These are phyloP conservation scores for Leishmania tropica DNA, from an alignment of 208 protist species.

Conservation along the genomic window DNA sequence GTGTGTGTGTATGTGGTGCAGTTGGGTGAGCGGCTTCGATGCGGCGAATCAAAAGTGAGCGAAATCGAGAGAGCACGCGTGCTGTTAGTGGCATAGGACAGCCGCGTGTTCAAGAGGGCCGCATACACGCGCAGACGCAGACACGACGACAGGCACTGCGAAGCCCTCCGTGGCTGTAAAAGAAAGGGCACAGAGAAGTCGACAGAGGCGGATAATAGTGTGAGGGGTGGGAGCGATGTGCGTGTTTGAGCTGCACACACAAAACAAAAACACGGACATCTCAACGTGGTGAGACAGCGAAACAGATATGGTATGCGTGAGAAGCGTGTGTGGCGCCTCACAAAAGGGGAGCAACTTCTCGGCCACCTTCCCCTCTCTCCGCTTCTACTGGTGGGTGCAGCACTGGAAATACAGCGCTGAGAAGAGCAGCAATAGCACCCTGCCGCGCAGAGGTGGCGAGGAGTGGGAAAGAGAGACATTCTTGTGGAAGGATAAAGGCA, in stretches of 20 bases:
- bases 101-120: slow-evolving; percentile 25
- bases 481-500: not conserved
- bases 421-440: not conserved
- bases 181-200: not conserved
- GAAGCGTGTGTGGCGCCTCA: not conserved
- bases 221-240: not conserved
- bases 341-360: not conserved
- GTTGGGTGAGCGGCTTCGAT: not conserved
- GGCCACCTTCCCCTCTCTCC: not conserved
- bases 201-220: not conserved
- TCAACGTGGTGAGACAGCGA: not conserved
- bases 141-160: not conserved
- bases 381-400: not conserved
- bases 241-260: not conserved
- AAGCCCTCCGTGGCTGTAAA: not conserved
- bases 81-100: slow-evolving; percentile 1
- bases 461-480: not conserved
- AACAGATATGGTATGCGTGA: not conserved
- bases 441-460: not conserved
- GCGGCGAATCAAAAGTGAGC: not conserved
- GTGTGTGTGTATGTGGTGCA: slow-evolving; percentile 5
- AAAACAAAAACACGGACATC: not conserved
- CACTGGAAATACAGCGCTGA: not conserved
- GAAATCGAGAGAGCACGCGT: not conserved
- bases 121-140: slow-evolving; percentile 7